Percentiles rank a stretch among this genome's conserved stretches.
Evolutionary conservation across 345 rosid species (phyloP).

Genomic region (Populus pruinosa): DNA sequence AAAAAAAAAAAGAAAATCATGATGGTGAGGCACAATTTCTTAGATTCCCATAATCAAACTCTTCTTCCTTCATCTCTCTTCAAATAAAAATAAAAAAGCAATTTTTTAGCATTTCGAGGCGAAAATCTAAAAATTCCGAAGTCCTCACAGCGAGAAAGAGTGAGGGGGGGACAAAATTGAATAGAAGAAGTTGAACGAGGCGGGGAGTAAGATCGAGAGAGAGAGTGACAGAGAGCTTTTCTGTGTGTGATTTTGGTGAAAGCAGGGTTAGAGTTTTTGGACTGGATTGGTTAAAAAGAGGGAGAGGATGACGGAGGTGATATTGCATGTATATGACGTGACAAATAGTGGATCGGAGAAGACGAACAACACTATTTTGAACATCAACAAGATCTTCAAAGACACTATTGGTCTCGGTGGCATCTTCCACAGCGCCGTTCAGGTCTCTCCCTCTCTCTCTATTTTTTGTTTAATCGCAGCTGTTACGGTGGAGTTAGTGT

Average conservation of each 20-base stretch:
- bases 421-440: constrained; percentile 95
- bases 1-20: too few species aligned
- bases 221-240: not conserved
- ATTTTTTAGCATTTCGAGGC: not conserved
- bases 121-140: not conserved
- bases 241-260: constrained; percentile 14
- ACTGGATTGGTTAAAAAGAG: not conserved
- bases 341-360: constrained; percentile 97
- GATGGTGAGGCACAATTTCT: too few species aligned
- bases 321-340: constrained; percentile 83
- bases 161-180: not conserved
- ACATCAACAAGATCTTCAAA: constrained; percentile 92
- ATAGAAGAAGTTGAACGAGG: not conserved
- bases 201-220: not conserved
- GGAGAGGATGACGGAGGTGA: constrained; percentile 67
- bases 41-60: not conserved
- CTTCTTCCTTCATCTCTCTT: not conserved
- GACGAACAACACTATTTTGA: constrained; percentile 82
- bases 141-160: not conserved
- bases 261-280: constrained; percentile 17
- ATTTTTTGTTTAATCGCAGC: not conserved
- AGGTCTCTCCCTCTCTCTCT: constrained; percentile 41
- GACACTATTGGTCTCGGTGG: constrained; percentile 96
- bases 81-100: not conserved
- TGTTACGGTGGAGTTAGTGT: not conserved